Evolutionary conservation across 2,329 filamentous ascomycete species (phyloP), one percentile per base, ranked within the genome.

Genomic region (Trichoderma breve): DNA sequence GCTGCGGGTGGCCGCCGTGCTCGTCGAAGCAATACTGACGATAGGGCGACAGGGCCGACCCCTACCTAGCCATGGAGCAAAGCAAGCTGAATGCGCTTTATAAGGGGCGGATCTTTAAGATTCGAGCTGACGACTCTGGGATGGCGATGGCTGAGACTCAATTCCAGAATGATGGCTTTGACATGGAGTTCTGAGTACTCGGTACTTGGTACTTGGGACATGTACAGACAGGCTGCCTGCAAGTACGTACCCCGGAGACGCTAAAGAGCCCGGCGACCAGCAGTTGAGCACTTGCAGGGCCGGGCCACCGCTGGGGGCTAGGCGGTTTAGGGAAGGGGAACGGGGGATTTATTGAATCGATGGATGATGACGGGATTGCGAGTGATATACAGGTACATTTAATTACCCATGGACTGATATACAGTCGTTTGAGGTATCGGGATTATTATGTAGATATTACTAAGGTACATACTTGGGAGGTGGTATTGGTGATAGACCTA

Each of bases 161-260:
- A 60, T 6, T 24, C n/a, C n/a, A n/a, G 11, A 14, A 24, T 14
- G 21, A 24, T 53, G 47, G 21, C 21, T 24, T 53, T 53, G 47
- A 24, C 47, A 24, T 53, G 21, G 47, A 53, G 47, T 53, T 53
- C 47, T 53, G 47, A 53, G 47, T 24, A 14, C 47, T 12, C 11
- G 47, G 36, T 43, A 43, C 36, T 39, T 39, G 36, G 36, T 39
- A 39, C 36, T 8, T 39, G 36, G 36, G 43, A 9, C n/a, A 24
- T 53, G 47, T 53, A 14, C 47, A 21, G 21, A 53, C 57, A 60
- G 57, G 57, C 30, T 60, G 32, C 57, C 21, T 39, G 24, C 26
- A 60, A 18, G 28, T 70, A 70, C 67, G 66, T 69, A 69, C 66
- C 66, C 66, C 66, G 57, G 67, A 62, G 26, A 30, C 67, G 67